Base-by-base conservation (phyloP, 1,284 basidiomycete genomes). In the Leccinum subfulvum region DNA sequence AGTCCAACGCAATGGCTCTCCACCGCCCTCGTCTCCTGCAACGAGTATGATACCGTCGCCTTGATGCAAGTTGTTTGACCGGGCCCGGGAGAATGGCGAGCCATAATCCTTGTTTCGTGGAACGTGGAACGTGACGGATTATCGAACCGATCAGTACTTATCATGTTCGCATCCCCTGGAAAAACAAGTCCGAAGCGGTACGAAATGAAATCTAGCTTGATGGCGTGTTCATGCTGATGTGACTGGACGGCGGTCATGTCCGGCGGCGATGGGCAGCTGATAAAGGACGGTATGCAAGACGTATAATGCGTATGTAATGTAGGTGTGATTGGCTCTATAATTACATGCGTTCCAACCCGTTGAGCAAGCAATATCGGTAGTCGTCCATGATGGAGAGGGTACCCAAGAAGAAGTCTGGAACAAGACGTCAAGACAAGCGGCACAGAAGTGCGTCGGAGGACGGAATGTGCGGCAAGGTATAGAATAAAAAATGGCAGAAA, bases 341-440 rank as follows among this genome's bases (percentile, higher is more conserved):
- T 62, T 71, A 71, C 73, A 71, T 73, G 71, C 65, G 60, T 71
- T 75, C 70, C 73, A 72, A 67, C 70, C 72, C 55, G 55, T 62
- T 47, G 62, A 71, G 52, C 71, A 63, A 68, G 62, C 54, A 62
- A 63, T 60, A 72, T 71, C 30, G 67, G 62, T 57, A 28, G 41
- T 64, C 57, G 71, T 74, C 70, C 70, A 21, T 69, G 55, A 62
- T 59, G 30, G 63, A 65, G 30, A 57, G 57, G 10, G 30, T 64
- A 72, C 62, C 55, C 70, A 74, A 71, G 71, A 71, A 71, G 71
- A 71, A 73, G 62, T 59, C 30, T 21, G 49, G 69, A 66, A 57
- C 71, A 71, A 74, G 68, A 73, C 66, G 55, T 58, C 69, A 71
- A 74, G 69, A 71, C 62, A 49, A 33, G 13, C n/a, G 13, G 35